phyloP scores from a whole-genome alignment of 2,329 filamentous ascomycete species.

The Aspergillus jensenii region DNA sequence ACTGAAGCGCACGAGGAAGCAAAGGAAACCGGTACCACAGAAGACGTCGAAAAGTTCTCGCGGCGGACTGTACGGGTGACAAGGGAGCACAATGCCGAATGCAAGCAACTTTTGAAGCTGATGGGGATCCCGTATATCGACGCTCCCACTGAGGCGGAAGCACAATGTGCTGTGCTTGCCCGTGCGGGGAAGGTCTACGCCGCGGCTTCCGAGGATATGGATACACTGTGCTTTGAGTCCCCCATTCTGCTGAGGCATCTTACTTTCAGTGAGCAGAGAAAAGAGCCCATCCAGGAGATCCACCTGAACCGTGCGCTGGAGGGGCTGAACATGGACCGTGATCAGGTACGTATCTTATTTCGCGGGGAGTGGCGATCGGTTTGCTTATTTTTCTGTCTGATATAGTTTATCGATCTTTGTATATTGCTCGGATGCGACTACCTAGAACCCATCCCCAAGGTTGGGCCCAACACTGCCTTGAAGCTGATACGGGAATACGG shows the following conservation, averaged over 20 bases:
- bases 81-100: conserved; percentile 94
- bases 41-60: conserved; percentile 98
- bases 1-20: conserved; percentile 89
- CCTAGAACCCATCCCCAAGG: conserved; percentile 90
- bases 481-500: conserved; percentile 94
- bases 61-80: conserved; percentile 90
- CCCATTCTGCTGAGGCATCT: conserved; percentile 89
- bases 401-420: conserved; percentile 92
- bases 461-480: conserved; percentile 87
- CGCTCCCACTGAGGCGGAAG: conserved; percentile 94
- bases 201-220: conserved; percentile 97
- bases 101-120: conserved; percentile 82
- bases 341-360: conserved; percentile 59
- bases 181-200: conserved; percentile 93
- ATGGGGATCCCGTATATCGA: conserved; percentile 97
- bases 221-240: conserved; percentile 91
- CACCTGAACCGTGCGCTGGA: conserved; percentile 82
- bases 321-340: conserved; percentile 81
- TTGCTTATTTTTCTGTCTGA: neutral
- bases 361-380: neutral
- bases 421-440: conserved; percentile 98
- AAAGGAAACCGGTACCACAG: conserved; percentile 92
- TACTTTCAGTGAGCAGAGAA: conserved; percentile 95
- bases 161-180: conserved; percentile 89
- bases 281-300: conserved; percentile 97